Evolutionary conservation across 345 rosid species (phyloP).

Genomic region (Sisymbrium irio): DNA sequence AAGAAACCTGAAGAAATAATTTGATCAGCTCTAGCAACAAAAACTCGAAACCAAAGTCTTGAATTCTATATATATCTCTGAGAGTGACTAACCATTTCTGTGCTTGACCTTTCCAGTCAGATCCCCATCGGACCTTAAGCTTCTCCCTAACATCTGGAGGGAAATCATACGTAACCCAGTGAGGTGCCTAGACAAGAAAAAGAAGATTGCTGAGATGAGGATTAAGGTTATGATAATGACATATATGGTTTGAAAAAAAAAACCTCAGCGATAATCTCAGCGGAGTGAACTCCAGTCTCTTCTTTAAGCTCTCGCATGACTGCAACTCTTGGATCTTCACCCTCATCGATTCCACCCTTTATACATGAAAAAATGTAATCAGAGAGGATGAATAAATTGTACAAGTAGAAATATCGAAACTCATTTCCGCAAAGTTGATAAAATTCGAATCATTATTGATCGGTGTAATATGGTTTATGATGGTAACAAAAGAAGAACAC

Average conservation of each 20-base stretch:
- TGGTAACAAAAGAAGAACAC: too few relatives aligned
- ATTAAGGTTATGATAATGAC: neutral
- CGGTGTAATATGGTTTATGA: too few relatives aligned
- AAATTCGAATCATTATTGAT: too few relatives aligned
- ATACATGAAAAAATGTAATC: neutral
- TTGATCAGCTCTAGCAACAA: neutral
- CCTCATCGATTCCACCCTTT: conserved; percentile 83
- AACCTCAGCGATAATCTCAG: conserved; percentile 77
- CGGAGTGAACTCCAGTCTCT: conserved; percentile 85
- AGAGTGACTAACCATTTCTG: conserved; percentile 72
- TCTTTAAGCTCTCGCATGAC: conserved; percentile 86
- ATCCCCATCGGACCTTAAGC: conserved; percentile 75
- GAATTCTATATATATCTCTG: neutral
- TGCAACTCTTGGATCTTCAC: conserved; percentile 86
- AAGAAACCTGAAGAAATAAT: conserved; percentile 61
- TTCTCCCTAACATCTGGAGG: conserved; percentile 88
- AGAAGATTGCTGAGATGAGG: neutral
- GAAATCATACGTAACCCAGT: conserved; percentile 90
- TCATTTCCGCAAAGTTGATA: too few relatives aligned
- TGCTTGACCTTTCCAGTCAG: conserved; percentile 98
- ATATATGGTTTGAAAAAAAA: neutral
- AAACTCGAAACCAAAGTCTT: neutral
- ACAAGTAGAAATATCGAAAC: too few relatives aligned
- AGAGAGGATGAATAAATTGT: too few relatives aligned
- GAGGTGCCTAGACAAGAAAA: conserved; percentile 51